A percentile compares a stretch with the other conserved stretches of the same genome.
Evolutionary conservation across 176 grass and related monocot species (phyloP).

Genomic region (Aegilops tauschii): DNA sequence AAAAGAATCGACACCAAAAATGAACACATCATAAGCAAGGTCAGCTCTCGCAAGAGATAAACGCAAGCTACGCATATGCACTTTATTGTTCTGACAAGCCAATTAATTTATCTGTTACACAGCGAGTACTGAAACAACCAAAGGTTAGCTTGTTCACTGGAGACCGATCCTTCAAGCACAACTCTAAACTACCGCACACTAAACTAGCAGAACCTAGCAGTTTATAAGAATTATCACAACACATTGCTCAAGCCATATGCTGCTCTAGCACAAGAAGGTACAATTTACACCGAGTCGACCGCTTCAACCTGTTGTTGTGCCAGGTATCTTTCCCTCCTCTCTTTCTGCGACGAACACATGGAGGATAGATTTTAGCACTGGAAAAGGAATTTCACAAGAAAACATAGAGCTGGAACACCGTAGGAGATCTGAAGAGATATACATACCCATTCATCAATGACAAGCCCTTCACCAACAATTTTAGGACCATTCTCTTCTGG

Average conservation of each 20-base stretch:
- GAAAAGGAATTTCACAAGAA: neutral
- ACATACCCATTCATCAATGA: constrained; percentile 99
- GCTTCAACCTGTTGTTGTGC: constrained; percentile 87
- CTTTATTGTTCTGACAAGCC: constrained; percentile 36
- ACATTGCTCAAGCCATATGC: constrained; percentile 30
- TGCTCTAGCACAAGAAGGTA: constrained; percentile 11
- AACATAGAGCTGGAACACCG: neutral
- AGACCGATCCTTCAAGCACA: constrained; percentile 41
- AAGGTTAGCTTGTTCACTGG: constrained; percentile 65
- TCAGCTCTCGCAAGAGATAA: constrained; percentile 7
- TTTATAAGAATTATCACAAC: constrained; percentile 38
- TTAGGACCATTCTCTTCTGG: constrained; percentile 80
- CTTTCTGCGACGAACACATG: constrained; percentile 60
- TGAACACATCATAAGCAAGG: constrained; percentile 12
- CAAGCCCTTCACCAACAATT: constrained; percentile 89
- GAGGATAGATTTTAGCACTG: constrained; percentile 1
- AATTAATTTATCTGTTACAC: constrained; percentile 52
- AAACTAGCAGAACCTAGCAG: constrained; percentile 30
- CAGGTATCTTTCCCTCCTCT: constrained; percentile 87
- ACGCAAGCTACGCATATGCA: constrained; percentile 26
- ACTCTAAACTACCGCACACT: constrained; percentile 35
- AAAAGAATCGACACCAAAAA: neutral
- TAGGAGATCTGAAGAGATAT: constrained; percentile 25
- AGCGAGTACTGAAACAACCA: constrained; percentile 43
- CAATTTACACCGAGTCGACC: constrained; percentile 73